Evolutionary conservation across 1,139 yeast genomes (phyloP), one percentile per base, ranked within the genome.

Genomic region (Pichia sp.): DNA sequence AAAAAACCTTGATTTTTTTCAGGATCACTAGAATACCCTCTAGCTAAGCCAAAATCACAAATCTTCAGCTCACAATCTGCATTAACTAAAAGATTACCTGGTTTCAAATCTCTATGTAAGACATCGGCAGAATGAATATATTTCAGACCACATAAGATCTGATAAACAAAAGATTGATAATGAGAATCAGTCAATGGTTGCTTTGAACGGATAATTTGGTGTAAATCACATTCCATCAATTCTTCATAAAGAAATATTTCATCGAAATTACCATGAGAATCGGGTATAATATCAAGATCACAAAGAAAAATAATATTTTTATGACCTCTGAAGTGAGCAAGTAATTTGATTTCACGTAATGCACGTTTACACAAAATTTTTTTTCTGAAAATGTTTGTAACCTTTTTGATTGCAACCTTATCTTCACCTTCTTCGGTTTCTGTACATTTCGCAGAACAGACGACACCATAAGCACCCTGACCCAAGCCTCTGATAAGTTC

Each of bases 211-310:
- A 91, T 91, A 56, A 91, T 91, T 61, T 91, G 97, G 60, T 89
- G 96, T 86, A 91, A 81, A 61, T 91, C 98, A 64, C 97, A 91
- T 62, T 91, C 98, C 96, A 91, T 88, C 51, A 88, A 68, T 62
- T 89, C 96, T 62, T 91, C 97, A 57, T 91, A 91, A 7, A 91
- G 69, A 53, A 91, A 91, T 13, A 91, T 75, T 56, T 94, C 98
- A 62, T 89, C 88, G 68, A 89, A 89, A 47, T 77, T 78, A 5
- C 80, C 80, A 11, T 73, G 68, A 43, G 65, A 49, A 34, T 80
- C 80, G 41, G 94, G 83, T 31, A 89, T 87, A 44, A 91, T 85
- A 63, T 91, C 98, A 66, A 89, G 73, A 62, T 91, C 97, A 60
- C 89, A 91, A 29, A 91, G 69, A 59, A 96, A 87, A 11, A 96